A percentile compares a stretch with the other conserved stretches of the same genome.
Evolutionary conservation across 306 rosid genomes (phyloP).

Genomic region (Glycine latifolia): DNA sequence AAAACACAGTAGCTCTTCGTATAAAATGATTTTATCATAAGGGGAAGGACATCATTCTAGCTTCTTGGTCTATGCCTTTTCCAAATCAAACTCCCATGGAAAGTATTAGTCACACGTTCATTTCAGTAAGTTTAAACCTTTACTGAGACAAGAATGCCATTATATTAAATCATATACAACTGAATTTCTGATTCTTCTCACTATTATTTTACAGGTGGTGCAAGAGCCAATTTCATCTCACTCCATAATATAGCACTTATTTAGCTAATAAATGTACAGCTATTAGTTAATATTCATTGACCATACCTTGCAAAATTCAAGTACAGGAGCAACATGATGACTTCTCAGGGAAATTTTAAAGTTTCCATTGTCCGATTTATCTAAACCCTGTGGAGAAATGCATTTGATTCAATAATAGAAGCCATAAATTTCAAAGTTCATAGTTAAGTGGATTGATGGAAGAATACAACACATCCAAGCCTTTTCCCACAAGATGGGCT

Average conservation of each 20-base stretch:
- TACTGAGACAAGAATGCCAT: slow-evolving; percentile 11
- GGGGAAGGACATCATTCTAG: slow-evolving; percentile 23
- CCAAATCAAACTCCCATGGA: slow-evolving; percentile 30
- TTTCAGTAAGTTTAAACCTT: slow-evolving; percentile 15
- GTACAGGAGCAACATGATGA: slow-evolving; percentile 76
- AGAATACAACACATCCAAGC: no score
- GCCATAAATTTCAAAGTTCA: neutral
- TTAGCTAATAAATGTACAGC: slow-evolving; percentile 25
- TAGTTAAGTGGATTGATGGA: no score
- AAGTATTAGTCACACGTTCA: neutral
- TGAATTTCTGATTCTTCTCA: slow-evolving; percentile 20
- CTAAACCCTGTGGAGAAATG: slow-evolving; percentile 66
- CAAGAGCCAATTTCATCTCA: slow-evolving; percentile 27
- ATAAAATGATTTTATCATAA: neutral
- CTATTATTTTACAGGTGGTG: slow-evolving; percentile 1
- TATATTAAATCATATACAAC: slow-evolving; percentile 18
- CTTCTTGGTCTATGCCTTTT: slow-evolving; percentile 16
- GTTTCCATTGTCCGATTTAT: slow-evolving; percentile 76
- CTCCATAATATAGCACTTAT: slow-evolving; percentile 32
- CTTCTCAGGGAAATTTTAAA: slow-evolving; percentile 75
- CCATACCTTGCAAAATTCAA: slow-evolving; percentile 92
- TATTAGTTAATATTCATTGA: slow-evolving; percentile 8
- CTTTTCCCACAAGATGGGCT: no score
- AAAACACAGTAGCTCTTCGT: neutral
- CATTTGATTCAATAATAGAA: slow-evolving; percentile 34